phyloP scores from a whole-genome alignment of 1,284 basidiomycete species.

The Bondarzewia mesenterica region DNA sequence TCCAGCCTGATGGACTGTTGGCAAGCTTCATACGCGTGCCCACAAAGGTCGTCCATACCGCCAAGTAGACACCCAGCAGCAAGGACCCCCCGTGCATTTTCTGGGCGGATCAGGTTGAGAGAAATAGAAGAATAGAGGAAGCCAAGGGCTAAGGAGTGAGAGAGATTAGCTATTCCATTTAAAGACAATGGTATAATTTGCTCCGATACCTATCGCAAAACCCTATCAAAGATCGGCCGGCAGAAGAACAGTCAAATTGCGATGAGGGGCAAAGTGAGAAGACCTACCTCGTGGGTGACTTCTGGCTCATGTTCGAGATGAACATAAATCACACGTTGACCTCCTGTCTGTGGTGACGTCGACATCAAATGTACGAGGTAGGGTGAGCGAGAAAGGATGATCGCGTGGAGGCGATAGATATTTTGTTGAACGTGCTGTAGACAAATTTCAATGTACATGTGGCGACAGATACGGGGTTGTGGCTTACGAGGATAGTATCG shows the following conservation, averaged over 20 bases:
- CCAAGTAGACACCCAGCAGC: slow-evolving; percentile 77
- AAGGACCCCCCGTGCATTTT: slow-evolving; percentile 76
- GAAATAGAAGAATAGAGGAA: slow-evolving; percentile 74
- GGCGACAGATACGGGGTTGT: slow-evolving; percentile 8
- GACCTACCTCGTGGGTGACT: slow-evolving; percentile 73
- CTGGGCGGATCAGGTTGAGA: slow-evolving; percentile 55
- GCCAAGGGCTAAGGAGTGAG: slow-evolving; percentile 47
- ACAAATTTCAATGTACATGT: slow-evolving; percentile 1
- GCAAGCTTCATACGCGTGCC: slow-evolving; percentile 72
- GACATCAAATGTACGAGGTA: slow-evolving; percentile 81
- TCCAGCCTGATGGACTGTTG: slow-evolving; percentile 65
- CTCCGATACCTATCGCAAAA: slow-evolving; percentile 53
- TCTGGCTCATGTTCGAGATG: slow-evolving; percentile 70
- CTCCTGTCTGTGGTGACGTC: slow-evolving; percentile 54
- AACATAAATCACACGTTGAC: slow-evolving; percentile 63
- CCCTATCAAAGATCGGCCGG: slow-evolving; percentile 37
- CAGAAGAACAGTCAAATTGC: not conserved
- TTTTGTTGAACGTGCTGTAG: slow-evolving; percentile 66
- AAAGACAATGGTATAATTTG: slow-evolving; percentile 5
- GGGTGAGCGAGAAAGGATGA: slow-evolving; percentile 80
- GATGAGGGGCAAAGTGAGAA: slow-evolving; percentile 9
- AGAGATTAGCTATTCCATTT: slow-evolving; percentile 9
- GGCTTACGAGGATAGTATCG: slow-evolving; percentile 66
- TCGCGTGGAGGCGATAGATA: slow-evolving; percentile 68
- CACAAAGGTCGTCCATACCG: slow-evolving; percentile 76